Base-by-base conservation (phyloP, 805 yeast genomes). In the Nakazawaea pomicola region DNA sequence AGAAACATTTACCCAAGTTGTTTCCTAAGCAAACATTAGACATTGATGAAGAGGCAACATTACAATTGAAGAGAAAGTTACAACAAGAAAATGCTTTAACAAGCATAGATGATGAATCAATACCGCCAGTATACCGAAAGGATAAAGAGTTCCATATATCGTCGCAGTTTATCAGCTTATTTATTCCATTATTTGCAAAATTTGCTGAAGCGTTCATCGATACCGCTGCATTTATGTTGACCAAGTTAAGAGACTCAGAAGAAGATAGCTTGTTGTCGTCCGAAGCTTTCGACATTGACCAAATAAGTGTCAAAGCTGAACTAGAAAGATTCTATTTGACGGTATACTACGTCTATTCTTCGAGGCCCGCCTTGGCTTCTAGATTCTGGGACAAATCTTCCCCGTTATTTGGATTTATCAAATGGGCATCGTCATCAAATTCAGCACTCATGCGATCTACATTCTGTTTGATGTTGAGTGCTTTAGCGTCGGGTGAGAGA, bases 301-400 rank as follows among this genome's bases (percentile, higher is more conserved):
- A 71, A 39, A 69, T 84, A 15, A 72, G 87, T 1, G 77, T 82
- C 19, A 78, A 81, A 50, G 86, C 91, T 0, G 97, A 93, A 48
- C 64, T 93, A 29, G 99, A 93, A 57, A 70, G 96, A 46, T 86
- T 91, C 53, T 90, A 87, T 54, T 55, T 90, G 48, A 72, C 91
- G 3, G 68, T 87, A 44, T 81, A 80, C 32, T 84, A 74, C 55
- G 68, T 87, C 6, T 89, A 83, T 56, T 65, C 73, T 20, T 69
- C 74, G 14, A 68, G 95, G 43, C 77, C 80, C 1, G 70, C 72
- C 1, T 61, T 80, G 6, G 73, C 84, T 11, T 53, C 68, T 1
- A 61, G 64, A 10, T 83, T 86, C 53, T 90, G 96, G 95, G 86
- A 83, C 47, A 65, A 74, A 15, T 78, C 73, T 40, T 74, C 82